phyloP scores from a whole-genome alignment of 1,139 yeast species.

The Blastobotrys serpentis region DNA sequence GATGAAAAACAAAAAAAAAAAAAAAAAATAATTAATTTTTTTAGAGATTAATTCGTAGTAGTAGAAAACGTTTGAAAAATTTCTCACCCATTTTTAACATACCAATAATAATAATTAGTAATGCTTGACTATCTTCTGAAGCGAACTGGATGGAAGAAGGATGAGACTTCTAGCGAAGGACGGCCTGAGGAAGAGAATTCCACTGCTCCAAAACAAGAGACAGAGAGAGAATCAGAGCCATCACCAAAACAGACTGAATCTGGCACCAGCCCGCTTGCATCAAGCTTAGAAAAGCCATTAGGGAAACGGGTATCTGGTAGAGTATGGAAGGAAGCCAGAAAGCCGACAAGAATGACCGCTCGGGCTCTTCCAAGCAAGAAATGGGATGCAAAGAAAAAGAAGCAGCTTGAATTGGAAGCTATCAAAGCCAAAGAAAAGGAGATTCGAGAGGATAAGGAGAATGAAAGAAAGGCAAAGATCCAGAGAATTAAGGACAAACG shows the following conservation, averaged over 20 bases:
- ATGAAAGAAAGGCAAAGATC: conserved; percentile 33
- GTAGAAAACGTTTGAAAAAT: not conserved
- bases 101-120: not conserved
- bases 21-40: conserved; percentile 1
- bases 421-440: conserved; percentile 40
- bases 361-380: conserved; percentile 32
- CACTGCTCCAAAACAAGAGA: not conserved
- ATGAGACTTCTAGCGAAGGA: conserved; percentile 4
- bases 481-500: conserved; percentile 38
- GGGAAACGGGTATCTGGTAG: conserved; percentile 33
- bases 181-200: not conserved
- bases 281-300: conserved; percentile 7
- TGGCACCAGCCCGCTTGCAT: not conserved
- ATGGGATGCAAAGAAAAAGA: conserved; percentile 39
- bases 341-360: conserved; percentile 33
- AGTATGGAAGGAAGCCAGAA: conserved; percentile 40
- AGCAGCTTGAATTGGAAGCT: conserved; percentile 32
- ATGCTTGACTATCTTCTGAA: conserved; percentile 23
- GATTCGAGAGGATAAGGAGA: conserved; percentile 40
- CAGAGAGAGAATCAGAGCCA: not conserved
- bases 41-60: conserved; percentile 6
- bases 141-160: conserved; percentile 21
- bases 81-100: no score
- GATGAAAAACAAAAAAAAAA: not conserved
- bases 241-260: conserved; percentile 4